Evolutionary conservation across 2,329 filamentous ascomycete species (phyloP).

Genomic region (Diaporthe eres): DNA sequence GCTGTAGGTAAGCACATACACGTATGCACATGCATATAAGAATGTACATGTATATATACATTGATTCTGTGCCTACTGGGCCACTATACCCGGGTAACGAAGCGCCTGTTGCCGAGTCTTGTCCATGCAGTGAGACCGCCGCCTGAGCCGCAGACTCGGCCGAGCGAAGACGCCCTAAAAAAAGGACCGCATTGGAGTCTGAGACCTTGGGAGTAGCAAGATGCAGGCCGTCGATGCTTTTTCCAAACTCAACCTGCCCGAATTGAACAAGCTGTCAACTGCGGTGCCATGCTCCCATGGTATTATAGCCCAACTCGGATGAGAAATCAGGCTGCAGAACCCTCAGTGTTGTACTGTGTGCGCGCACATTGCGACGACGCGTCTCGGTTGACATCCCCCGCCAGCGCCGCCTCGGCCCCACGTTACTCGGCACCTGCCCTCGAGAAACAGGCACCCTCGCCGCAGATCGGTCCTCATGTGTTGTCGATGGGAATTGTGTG

Average conservation of each 20-base stretch:
- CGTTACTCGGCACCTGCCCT: slow-evolving; percentile 16
- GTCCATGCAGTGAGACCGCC: slow-evolving; percentile 8
- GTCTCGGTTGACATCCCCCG: slow-evolving; percentile 21
- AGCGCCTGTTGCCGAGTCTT: not conserved
- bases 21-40: not conserved
- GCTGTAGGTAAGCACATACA: not conserved
- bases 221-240: not conserved
- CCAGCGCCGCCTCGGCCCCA: slow-evolving; percentile 25
- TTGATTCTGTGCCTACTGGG: not conserved
- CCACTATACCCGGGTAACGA: not conserved
- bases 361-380: slow-evolving; percentile 18
- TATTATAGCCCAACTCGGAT: not conserved
- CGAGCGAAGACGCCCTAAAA: not conserved
- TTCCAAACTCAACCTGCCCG: not conserved
- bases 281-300: not conserved
- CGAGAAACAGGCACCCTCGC: slow-evolving; percentile 21
- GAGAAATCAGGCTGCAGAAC: not conserved
- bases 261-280: not conserved
- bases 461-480: slow-evolving; percentile 35
- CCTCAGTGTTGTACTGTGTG: not conserved
- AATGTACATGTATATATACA: not conserved
- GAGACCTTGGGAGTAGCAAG: slow-evolving; percentile 5
- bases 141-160: not conserved
- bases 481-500: slow-evolving; percentile 42
- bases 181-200: not conserved